Percentiles rank a stretch among this genome's conserved stretches.
Conservation (phyloP, 148 eudicot genomes). For the Cornus suecica region DNA sequence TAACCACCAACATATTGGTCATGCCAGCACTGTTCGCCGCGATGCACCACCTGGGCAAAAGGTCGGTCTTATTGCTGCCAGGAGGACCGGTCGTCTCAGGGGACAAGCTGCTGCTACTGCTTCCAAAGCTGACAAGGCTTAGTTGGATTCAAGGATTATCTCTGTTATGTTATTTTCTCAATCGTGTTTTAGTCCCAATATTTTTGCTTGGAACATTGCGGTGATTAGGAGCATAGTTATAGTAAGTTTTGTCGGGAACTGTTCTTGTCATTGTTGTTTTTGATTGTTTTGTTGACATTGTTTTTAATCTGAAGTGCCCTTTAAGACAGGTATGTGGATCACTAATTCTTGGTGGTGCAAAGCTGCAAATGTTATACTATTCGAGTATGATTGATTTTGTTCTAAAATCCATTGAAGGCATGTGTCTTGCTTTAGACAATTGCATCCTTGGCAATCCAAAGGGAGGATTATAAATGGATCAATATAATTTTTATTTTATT, state of each 20-base stretch:
- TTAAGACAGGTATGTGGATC: no score
- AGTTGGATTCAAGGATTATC: conserved; percentile 6
- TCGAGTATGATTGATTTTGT: no score
- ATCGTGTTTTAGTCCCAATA: not conserved
- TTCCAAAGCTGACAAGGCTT: conserved; percentile 37
- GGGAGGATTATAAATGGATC: no score
- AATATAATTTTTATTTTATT: no score
- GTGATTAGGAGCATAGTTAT: not conserved
- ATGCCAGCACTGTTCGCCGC: conserved; percentile 55
- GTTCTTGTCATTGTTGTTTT: not conserved
- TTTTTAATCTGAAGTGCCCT: not conserved
- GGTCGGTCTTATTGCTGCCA: conserved; percentile 59
- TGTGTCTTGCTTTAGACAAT: no score
- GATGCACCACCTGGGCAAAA: conserved; percentile 56
- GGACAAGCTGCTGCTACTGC: conserved; percentile 56
- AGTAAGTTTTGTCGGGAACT: conserved; percentile 6
- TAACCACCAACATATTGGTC: conserved; percentile 63
- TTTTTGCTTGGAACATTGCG: conserved; percentile 1
- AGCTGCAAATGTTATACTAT: no score
- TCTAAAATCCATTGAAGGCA: no score
- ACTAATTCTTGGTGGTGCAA: no score
- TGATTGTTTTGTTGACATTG: not conserved
- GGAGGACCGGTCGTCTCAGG: conserved; percentile 53
- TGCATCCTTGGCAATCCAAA: no score
- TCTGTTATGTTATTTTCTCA: not conserved